Evolutionary conservation across 371 early-diverging fungal genomes (phyloP), one percentile per base, ranked within the genome.

Genomic region (Zychaea mexicana): DNA sequence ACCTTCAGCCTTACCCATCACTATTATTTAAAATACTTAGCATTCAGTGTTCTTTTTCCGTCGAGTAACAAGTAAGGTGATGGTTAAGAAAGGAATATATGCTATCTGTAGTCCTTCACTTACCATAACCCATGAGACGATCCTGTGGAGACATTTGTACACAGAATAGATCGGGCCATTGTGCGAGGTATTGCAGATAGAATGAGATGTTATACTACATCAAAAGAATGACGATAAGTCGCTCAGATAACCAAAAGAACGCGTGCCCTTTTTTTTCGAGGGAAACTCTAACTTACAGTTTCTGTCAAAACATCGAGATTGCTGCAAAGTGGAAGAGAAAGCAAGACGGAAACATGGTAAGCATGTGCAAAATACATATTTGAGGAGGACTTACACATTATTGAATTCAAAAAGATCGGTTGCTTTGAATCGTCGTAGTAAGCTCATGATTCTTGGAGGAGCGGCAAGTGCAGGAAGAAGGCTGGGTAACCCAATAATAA

Each of bases 1-100:
- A 49, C 98, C 99, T 74, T 98, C 99, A 9, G 95, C 93, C 69
- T 98, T 98, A 21, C 97, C 98, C 95, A 98, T 95, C 38, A 97
- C 94, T 89, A 62, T 71, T 38, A 54, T 55, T 10, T n/a, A 36
- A 52, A 49, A n/a, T n/a, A n/a, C n/a, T n/a, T n/a, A n/a, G n/a
- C n/a, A n/a, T n/a, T n/a, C n/a, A n/a, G n/a, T n/a, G n/a, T n/a
- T n/a, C n/a, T n/a, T n/a, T n/a, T 55, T 28, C 3, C 12, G 2
- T 42, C 36, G 31, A n/a, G n/a, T n/a, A n/a, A n/a, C n/a, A n/a
- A n/a, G n/a, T 22, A 52, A 13, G 38, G 15, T 15, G 39, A 9
- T 17, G 10, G 17, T 9, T 39, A 39, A 39, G 39, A 10, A 39
- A n/a, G n/a, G n/a, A n/a, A n/a, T n/a, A 17, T 13, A 3, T 46